Percentiles rank a stretch among this genome's conserved stretches.
Evolutionary conservation across 2,329 filamentous ascomycete genomes (phyloP).

Genomic region (Trichoderma hamatum): DNA sequence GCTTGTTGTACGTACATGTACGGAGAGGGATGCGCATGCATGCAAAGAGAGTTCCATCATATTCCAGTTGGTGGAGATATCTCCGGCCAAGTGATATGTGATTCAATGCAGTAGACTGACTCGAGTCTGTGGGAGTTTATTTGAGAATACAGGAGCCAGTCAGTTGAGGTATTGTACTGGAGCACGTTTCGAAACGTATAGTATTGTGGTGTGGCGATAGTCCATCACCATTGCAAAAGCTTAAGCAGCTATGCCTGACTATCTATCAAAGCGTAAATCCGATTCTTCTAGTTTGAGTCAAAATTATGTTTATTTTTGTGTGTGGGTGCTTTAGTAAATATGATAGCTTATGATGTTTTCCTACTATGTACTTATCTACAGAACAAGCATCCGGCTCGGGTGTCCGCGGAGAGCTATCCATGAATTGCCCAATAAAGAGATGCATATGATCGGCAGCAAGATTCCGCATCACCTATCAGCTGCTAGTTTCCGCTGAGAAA

Average conservation of each 20-base stretch:
- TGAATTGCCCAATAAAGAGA: background rate
- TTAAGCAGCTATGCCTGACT: background rate
- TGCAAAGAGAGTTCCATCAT: conserved; percentile 7
- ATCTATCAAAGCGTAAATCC: background rate
- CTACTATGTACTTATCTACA: too few relatives aligned
- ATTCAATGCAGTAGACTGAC: background rate
- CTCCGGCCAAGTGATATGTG: background rate
- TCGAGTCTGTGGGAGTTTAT: background rate
- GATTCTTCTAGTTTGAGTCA: background rate
- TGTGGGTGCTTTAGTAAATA: background rate
- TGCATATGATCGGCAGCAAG: background rate
- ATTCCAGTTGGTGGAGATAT: background rate
- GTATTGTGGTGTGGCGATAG: background rate
- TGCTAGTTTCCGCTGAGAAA: background rate
- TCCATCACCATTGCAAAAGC: background rate
- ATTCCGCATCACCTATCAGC: background rate
- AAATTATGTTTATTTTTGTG: background rate
- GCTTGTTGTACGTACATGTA: conserved; percentile 13
- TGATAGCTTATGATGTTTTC: background rate
- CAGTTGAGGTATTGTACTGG: background rate
- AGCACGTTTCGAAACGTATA: background rate
- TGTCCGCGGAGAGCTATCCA: background rate
- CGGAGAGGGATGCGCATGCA: background rate
- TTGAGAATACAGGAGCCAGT: background rate
- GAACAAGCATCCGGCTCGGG: background rate